Evolutionary conservation across 2,329 filamentous ascomycete species (phyloP), one percentile per base, ranked within the genome.

Genomic region (Aspergillus brasiliensis): DNA sequence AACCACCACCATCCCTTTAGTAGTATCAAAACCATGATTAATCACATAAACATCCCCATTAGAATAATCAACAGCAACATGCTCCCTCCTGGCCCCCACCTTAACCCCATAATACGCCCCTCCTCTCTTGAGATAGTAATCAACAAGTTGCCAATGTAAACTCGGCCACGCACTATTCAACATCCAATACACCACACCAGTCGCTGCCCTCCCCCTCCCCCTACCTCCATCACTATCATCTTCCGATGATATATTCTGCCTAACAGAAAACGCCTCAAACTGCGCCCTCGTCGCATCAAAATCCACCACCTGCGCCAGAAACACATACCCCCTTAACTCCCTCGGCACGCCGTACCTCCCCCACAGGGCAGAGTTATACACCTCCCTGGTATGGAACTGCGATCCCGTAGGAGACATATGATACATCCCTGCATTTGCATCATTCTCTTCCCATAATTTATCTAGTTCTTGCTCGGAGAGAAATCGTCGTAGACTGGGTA

Each of bases 121-220:
- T 0, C 80, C 82, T 0, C 85, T 82, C 21, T 81, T 82, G 42
- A 88, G 71, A 62, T 88, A 88, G 69, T 86, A 85, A 65, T 88
- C 86, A 67, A 88, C 87, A 5, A 88, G 72, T 56, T 85, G 84
- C 86, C 87, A 89, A 67, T 88, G 86, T 27, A 89, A 73, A 57
- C 80, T 83, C 0, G 87, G 86, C 85, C 86, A 89, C 0, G 86
- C 86, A 48, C 82, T 82, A 64, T 87, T 88, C 56, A 88, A 71
- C 86, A 89, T 88, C 86, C 86, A 89, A 74, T 89, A 89, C 15
- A 89, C 82, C 0, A 84, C 51, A 0, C 86, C 86, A 0, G 86
- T 88, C 0, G 86, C 84, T 0, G 84, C 83, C 3, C 82, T 75
- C 5, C 28, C 28, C 27, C 27, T 10, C 10, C 27, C 27, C 8